phyloP scores from a whole-genome alignment of 345 rosid species.

The Boechera retrofracta region DNA sequence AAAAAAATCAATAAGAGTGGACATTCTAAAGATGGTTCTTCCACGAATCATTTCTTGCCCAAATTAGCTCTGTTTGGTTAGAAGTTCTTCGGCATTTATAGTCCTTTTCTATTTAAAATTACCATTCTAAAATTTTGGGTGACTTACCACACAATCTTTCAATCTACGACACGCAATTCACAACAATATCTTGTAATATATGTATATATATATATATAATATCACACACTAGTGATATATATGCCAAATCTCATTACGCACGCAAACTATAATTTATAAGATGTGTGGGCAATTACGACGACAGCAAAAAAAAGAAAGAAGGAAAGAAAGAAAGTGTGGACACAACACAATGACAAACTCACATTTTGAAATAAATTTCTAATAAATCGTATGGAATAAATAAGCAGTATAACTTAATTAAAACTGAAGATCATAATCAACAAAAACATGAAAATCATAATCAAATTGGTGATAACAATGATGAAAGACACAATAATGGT shows the following conservation, averaged over 20 bases:
- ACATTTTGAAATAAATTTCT: not conserved
- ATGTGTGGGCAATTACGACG: not conserved
- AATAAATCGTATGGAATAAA: not conserved
- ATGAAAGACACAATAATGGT: slow-evolving; percentile 16
- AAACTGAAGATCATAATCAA: not conserved
- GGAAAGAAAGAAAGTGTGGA: not conserved
- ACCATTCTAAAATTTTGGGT: not conserved
- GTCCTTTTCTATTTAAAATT: not conserved
- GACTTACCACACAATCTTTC: slow-evolving; percentile 34
- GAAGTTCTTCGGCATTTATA: slow-evolving; percentile 21
- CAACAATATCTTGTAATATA: not conserved
- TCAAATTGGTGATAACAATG: slow-evolving; percentile 1
- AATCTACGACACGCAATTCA: slow-evolving; percentile 25
- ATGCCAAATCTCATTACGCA: not conserved
- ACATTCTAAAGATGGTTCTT: not conserved
- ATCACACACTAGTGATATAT: not conserved
- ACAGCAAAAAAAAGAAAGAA: not conserved
- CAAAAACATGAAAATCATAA: not conserved
- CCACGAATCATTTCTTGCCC: not conserved
- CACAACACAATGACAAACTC: not conserved
- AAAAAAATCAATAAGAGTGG: not conserved
- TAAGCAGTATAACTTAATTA: not conserved
- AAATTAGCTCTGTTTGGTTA: slow-evolving; percentile 23
- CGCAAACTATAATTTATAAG: slow-evolving; percentile 10
- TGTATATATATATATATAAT: too few species aligned